Evolutionary conservation across 2,329 filamentous ascomycete species (phyloP).

Genomic region (Cercospora sp.): DNA sequence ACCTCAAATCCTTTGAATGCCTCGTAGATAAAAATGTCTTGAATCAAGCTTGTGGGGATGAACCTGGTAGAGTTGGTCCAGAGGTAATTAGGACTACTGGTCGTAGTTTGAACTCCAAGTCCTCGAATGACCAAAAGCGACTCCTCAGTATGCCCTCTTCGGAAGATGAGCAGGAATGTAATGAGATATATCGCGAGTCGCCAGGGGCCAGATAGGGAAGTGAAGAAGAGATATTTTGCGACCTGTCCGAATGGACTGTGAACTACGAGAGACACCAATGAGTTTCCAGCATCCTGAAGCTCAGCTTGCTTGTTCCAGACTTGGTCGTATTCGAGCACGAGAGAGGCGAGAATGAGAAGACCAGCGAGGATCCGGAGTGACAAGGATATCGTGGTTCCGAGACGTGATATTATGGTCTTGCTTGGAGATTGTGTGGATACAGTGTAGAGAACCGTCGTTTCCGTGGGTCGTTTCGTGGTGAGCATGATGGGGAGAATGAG

Average conservation of each 20-base stretch:
- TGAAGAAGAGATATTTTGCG: constrained; percentile 29
- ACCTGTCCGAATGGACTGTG: constrained; percentile 14
- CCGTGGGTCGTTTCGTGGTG: constrained; percentile 51
- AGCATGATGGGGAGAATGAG: constrained; percentile 30
- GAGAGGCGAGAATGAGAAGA: constrained; percentile 39
- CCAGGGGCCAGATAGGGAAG: constrained; percentile 37
- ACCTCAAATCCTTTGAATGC: constrained; percentile 92
- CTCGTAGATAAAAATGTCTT: constrained; percentile 92
- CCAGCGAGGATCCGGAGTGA: constrained; percentile 49
- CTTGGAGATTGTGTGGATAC: constrained; percentile 73
- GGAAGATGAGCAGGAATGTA: constrained; percentile 29
- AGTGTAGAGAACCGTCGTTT: constrained; percentile 88
- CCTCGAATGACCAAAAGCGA: constrained; percentile 84
- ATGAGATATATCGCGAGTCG: constrained; percentile 41
- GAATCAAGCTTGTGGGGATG: constrained; percentile 89
- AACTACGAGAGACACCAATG: background rate
- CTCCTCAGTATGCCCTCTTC: constrained; percentile 60
- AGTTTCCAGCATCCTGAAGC: background rate
- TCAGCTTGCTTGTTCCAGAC: background rate
- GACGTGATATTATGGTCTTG: constrained; percentile 48
- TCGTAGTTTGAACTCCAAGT: constrained; percentile 84
- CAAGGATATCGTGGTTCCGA: constrained; percentile 42
- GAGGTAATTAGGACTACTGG: constrained; percentile 67
- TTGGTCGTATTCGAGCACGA: constrained; percentile 32
- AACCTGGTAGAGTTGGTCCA: constrained; percentile 64